phyloP scores from a whole-genome alignment of 345 rosid species.

The Anastatica hierochuntica region DNA sequence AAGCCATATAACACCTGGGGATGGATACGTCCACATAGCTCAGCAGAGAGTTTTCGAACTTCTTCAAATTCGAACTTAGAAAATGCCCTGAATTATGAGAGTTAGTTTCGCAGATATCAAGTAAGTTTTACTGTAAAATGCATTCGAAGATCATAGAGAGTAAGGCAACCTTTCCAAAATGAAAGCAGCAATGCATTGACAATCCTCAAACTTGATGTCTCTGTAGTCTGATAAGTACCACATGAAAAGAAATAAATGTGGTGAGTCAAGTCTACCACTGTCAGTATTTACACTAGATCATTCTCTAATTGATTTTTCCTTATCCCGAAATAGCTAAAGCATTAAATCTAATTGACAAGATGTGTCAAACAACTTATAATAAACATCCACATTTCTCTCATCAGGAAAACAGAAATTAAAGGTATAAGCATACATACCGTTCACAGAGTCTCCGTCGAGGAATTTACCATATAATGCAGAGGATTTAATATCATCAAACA shows the following conservation, averaged over 20 bases:
- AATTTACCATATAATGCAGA: slow-evolving; percentile 50
- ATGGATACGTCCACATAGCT: slow-evolving; percentile 86
- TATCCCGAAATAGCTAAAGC: background rate
- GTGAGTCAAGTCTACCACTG: background rate
- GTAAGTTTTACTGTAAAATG: slow-evolving; percentile 12
- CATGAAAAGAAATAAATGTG: background rate
- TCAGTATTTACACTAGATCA: background rate
- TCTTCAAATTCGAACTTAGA: slow-evolving; percentile 66
- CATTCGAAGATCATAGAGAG: slow-evolving; percentile 7
- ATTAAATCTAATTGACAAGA: background rate
- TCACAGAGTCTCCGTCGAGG: slow-evolving; percentile 24
- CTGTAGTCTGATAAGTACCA: slow-evolving; percentile 31
- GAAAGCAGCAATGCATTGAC: slow-evolving; percentile 47
- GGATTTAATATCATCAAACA: slow-evolving; percentile 49
- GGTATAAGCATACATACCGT: slow-evolving; percentile 37
- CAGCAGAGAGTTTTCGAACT: slow-evolving; percentile 79
- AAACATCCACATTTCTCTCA: background rate
- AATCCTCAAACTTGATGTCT: slow-evolving; percentile 33
- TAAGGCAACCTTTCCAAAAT: slow-evolving; percentile 58
- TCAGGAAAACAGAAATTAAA: background rate
- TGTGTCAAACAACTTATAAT: too few relatives aligned
- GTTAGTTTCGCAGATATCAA: slow-evolving; percentile 12
- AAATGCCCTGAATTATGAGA: slow-evolving; percentile 48
- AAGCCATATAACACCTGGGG: slow-evolving; percentile 43
- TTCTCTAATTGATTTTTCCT: background rate